phyloP scores from a whole-genome alignment of 129 eudicot species.

The Flaveria linearis region DNA sequence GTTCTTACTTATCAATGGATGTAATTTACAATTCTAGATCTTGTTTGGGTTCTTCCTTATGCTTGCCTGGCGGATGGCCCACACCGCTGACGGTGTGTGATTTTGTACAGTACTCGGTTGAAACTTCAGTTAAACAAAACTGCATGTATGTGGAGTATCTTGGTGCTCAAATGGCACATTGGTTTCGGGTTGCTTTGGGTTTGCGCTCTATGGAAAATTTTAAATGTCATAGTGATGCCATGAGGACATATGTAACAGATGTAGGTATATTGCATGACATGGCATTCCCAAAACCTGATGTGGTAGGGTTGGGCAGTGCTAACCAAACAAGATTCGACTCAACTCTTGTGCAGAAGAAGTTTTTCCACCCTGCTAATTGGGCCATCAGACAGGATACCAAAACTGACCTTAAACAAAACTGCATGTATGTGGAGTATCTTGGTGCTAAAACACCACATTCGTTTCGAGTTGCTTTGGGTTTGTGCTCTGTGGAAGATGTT shows the following conservation, averaged over 20 bases:
- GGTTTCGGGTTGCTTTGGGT: constrained; percentile 32
- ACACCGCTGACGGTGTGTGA: constrained; percentile 60
- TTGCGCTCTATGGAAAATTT: constrained; percentile 19
- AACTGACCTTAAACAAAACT: constrained; percentile 47
- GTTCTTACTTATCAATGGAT: constrained; percentile 45
- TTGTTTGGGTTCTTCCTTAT: constrained; percentile 37
- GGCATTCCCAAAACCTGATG: constrained; percentile 49
- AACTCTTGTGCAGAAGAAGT: too few relatives aligned
- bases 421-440: constrained; percentile 72
- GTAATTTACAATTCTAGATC: constrained; percentile 35
- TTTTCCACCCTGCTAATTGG: too few relatives aligned
- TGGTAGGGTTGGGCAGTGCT: constrained; percentile 11
- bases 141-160: constrained; percentile 75
- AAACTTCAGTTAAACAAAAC: constrained; percentile 68
- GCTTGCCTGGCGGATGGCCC: constrained; percentile 95
- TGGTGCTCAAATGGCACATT: constrained; percentile 51
- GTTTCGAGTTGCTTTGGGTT: constrained; percentile 31
- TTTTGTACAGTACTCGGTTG: constrained; percentile 61
- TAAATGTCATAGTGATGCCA: constrained; percentile 27
- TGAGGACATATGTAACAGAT: constrained; percentile 48
- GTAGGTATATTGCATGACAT: constrained; percentile 41
- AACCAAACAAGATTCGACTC: constrained; percentile 32
- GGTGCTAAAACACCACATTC: constrained; percentile 52
- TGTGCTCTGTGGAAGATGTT: constrained; percentile 16
- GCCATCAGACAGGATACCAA: too few relatives aligned